A percentile compares a stretch with the other conserved stretches of the same genome.
phyloP scores from a whole-genome alignment of 306 rosid species.

The Malus sieversii region DNA sequence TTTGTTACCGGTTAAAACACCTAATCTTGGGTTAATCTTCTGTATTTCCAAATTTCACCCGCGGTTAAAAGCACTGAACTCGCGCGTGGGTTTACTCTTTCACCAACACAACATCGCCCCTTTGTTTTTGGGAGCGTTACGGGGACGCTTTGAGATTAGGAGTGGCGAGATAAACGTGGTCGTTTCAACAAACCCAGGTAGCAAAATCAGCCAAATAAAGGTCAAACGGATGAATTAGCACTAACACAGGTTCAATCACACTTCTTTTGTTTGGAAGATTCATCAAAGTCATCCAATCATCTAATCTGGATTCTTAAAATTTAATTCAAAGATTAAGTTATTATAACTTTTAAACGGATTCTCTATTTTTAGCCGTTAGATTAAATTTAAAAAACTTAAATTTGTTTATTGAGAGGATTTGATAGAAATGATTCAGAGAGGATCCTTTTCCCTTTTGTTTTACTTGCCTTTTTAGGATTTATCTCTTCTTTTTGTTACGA shows the following conservation, averaged over 20 bases:
- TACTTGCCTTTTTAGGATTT: neutral
- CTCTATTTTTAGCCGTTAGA: fast-evolving
- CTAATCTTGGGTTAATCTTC: slow-evolving; percentile 20
- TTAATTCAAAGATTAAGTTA: too few species aligned
- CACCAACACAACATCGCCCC: neutral
- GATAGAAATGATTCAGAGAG: fast-evolving
- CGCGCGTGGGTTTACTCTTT: neutral
- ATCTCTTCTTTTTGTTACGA: too few species aligned
- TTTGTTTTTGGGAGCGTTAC: neutral
- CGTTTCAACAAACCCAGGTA: slow-evolving; percentile 25
- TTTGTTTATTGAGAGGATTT: too few species aligned
- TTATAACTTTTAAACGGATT: too few species aligned
- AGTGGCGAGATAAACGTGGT: neutral
- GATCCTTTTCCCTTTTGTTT: neutral
- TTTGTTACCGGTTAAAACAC: slow-evolving; percentile 15
- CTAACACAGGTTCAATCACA: slow-evolving; percentile 21
- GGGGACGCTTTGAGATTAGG: neutral
- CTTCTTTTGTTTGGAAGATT: slow-evolving; percentile 2
- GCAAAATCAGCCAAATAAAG: slow-evolving; percentile 13
- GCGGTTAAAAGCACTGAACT: neutral
- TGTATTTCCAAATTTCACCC: neutral
- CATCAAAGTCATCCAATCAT: too few species aligned
- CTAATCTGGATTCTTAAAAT: too few species aligned
- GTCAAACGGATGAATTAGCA: slow-evolving; percentile 34
- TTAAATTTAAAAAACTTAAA: too few species aligned